These are phyloP conservation scores for Acmispon strigosus DNA, from an alignment of 306 rosid species.

Conservation along the genomic window DNA sequence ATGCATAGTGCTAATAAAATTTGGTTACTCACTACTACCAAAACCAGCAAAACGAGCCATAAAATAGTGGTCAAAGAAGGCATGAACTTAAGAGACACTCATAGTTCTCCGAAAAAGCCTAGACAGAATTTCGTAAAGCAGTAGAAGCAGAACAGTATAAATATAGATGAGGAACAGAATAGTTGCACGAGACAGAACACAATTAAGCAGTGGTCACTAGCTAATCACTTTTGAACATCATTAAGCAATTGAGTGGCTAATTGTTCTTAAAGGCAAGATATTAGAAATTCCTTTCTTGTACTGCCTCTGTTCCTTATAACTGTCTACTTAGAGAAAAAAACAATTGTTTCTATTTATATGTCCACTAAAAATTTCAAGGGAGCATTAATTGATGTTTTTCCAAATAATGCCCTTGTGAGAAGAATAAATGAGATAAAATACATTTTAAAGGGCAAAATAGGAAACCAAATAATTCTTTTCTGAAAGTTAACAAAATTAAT, in stretches of 20 bases:
- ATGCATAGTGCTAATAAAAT: neutral
- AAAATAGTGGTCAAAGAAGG: neutral
- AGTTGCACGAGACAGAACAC: neutral
- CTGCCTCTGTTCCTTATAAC: too few species aligned
- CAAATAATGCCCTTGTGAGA: too few species aligned
- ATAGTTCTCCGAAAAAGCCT: neutral
- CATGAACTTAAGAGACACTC: neutral
- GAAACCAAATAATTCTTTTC: too few species aligned
- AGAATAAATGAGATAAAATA: too few species aligned
- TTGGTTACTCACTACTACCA: neutral
- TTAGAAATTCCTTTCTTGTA: neutral
- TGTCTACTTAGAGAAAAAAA: too few species aligned
- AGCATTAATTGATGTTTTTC: too few species aligned
- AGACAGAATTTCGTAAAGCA: neutral
- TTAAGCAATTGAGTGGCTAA: neutral
- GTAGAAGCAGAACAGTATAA: neutral
- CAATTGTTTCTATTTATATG: too few species aligned
- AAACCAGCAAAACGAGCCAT: neutral
- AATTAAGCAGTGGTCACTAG: neutral
- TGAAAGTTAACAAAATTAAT: too few species aligned
- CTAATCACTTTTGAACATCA: neutral
- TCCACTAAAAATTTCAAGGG: too few species aligned
- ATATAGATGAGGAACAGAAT: neutral
- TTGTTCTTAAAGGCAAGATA: neutral
- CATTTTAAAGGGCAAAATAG: too few species aligned